These are phyloP conservation scores for Podaxis sp. DNA, from an alignment of 768 basidiomycete species.

Conservation along the genomic window DNA sequence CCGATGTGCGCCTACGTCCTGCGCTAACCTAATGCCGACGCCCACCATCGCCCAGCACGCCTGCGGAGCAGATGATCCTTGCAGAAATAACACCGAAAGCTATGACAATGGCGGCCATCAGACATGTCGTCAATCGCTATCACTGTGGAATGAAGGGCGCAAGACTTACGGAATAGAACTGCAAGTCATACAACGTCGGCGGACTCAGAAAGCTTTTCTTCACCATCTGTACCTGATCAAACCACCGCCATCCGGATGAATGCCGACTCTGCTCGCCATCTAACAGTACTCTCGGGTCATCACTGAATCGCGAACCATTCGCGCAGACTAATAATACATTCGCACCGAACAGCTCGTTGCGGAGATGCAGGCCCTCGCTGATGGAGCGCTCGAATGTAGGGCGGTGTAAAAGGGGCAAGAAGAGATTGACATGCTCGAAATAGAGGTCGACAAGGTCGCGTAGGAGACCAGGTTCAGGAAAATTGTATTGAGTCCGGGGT, in stretches of 20 bases:
- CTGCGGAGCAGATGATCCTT: constrained; percentile 59
- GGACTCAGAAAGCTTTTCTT: constrained; percentile 61
- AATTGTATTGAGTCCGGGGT: constrained; percentile 30
- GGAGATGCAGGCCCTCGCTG: constrained; percentile 45
- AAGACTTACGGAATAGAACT: constrained; percentile 54
- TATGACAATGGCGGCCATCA: constrained; percentile 20
- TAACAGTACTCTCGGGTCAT: constrained; percentile 54
- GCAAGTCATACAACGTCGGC: constrained; percentile 72
- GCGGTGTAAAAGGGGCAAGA: constrained; percentile 69
- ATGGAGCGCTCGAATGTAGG: constrained; percentile 60
- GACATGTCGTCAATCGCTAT: neutral
- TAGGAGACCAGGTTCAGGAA: constrained; percentile 54
- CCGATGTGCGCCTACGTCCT: constrained; percentile 77
- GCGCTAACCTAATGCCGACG: constrained; percentile 68
- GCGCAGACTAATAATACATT: constrained; percentile 73
- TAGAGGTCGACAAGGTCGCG: constrained; percentile 56
- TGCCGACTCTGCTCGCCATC: constrained; percentile 37
- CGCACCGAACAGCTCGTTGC: constrained; percentile 50
- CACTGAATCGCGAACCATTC: constrained; percentile 53
- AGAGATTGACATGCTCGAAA: constrained; percentile 56
- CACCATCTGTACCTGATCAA: constrained; percentile 65
- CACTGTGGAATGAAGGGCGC: neutral
- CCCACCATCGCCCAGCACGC: constrained; percentile 70
- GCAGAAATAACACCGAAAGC: constrained; percentile 54
- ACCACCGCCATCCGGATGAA: constrained; percentile 65